Base-by-base conservation (phyloP, 2,329 filamentous ascomycete genomes). In the Conoideocrella luteorostrata region DNA sequence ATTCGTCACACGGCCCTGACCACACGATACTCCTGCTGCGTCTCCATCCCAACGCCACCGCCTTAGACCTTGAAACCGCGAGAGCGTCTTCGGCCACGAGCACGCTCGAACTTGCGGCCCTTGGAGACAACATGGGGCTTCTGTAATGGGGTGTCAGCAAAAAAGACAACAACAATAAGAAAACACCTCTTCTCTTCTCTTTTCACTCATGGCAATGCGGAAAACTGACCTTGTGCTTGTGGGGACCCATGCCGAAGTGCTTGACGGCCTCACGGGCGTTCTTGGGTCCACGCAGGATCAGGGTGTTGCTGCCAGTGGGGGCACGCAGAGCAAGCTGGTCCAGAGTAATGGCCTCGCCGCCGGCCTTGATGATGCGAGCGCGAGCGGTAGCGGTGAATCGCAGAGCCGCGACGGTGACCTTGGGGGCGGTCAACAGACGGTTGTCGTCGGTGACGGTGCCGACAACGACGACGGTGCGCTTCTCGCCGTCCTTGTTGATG, bases 51-150 rank as follows among this genome's bases (percentile, higher is more conserved):
- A 46, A 51, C 46, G 23, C 48, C 45, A 52, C 49, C 53, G 56
- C 70, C 69, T 88, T 95, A 98, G 70, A 98, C 93, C 89, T 98
- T 98, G 90, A 98, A 98, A 82, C 94, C 93, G 67, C 87, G 83
- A 64, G 90, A 97, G 71, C 89, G 80, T 85, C 93, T 94, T 76
- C 93, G 90, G 74, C 93, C 94, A 93, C 93, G 90, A 66, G 90
- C 93, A 66, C 83, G 82, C 85, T 98, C 94, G 80, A 98, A 98
- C 82, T 98, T 98, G 76, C 93, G 86, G 67, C 94, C 94, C 87
- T 98, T 98, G 80, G 88, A 95, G 74, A 88, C 81, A 65, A 98
- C 81, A 62, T 95, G 87, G 60, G 91, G 91, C 82, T 96, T 97
- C 91, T 93, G 57, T 49, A 62, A 32, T 20, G 11, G 7, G 24